Conservation (phyloP, 805 yeast genomes). For the Candida awuae region DNA sequence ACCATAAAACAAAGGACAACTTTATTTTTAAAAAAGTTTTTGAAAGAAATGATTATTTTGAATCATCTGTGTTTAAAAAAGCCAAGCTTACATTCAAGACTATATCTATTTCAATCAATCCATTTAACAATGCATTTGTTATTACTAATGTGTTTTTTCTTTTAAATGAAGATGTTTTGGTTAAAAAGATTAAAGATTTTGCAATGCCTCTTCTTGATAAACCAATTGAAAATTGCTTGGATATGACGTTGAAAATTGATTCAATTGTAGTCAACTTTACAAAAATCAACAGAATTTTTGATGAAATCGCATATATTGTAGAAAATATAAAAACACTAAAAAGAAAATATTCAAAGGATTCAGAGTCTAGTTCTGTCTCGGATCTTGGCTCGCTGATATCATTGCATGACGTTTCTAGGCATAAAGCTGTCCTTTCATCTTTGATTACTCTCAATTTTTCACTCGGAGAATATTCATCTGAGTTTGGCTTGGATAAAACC, state of each 20-base stretch:
- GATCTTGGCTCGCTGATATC: constrained; percentile 8
- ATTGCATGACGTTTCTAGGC: constrained; percentile 3
- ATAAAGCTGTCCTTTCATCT: constrained; percentile 9
- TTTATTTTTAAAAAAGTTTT: constrained; percentile 49
- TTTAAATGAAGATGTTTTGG: constrained; percentile 9
- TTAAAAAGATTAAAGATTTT: constrained; percentile 12
- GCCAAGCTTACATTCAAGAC: constrained; percentile 10
- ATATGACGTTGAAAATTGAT: constrained; percentile 16
- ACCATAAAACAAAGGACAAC: constrained; percentile 50
- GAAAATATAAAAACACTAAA: constrained; percentile 1
- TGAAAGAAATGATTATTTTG: constrained; percentile 18
- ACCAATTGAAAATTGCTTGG: constrained; percentile 16
- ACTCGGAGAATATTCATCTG: constrained; percentile 16
- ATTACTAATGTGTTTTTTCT: constrained; percentile 13
- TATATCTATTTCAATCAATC: constrained; percentile 16
- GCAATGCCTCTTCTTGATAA: constrained; percentile 13
- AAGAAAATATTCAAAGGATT: background rate
- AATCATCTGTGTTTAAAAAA: constrained; percentile 3
- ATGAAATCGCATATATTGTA: constrained; percentile 3
- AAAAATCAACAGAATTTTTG: constrained; percentile 3
- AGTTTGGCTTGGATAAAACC: constrained; percentile 19
- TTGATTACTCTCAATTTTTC: constrained; percentile 17
- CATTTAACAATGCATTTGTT: constrained; percentile 17
- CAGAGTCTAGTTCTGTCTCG: constrained; percentile 1
- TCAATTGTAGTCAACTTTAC: constrained; percentile 14